These are phyloP conservation scores for Poteriospumella lacustris DNA, from an alignment of 108 stramenopile species.

Conservation along the genomic window DNA sequence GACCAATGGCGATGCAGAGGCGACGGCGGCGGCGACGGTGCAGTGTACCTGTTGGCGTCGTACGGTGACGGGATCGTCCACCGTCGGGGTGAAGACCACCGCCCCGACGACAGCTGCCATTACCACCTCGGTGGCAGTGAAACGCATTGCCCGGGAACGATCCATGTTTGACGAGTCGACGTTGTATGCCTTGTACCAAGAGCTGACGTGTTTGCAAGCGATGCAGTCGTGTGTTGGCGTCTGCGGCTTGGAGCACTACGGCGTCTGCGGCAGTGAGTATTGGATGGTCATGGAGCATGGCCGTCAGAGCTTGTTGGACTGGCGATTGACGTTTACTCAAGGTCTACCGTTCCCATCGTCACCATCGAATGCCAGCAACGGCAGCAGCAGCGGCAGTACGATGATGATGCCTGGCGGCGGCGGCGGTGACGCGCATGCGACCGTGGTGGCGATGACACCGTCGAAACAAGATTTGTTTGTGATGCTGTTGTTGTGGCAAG, in stretches of 20 bases:
- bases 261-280: slow-evolving; percentile 18
- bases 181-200: background rate
- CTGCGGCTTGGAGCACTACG: slow-evolving; percentile 3
- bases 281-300: slow-evolving; percentile 20
- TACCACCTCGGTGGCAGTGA: background rate
- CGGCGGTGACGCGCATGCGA: background rate
- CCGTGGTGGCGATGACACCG: too few relatives aligned
- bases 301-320: background rate
- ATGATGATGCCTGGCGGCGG: background rate
- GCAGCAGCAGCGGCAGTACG: background rate
- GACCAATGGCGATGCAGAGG: background rate
- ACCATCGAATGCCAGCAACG: background rate
- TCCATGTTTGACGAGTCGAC: background rate
- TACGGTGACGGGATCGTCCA: too few relatives aligned
- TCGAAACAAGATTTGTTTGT: slow-evolving; percentile 16
- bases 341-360: too few relatives aligned
- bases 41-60: too few relatives aligned
- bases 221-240: background rate
- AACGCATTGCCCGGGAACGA: slow-evolving; percentile 3
- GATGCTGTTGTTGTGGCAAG: background rate
- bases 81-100: too few relatives aligned
- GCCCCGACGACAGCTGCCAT: background rate
- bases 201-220: background rate
- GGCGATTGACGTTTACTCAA: background rate
- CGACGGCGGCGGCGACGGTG: too few relatives aligned